These are phyloP conservation scores for Halenospora varia DNA, from an alignment of 495 filamentous ascomycete genomes.

Conservation along the genomic window DNA sequence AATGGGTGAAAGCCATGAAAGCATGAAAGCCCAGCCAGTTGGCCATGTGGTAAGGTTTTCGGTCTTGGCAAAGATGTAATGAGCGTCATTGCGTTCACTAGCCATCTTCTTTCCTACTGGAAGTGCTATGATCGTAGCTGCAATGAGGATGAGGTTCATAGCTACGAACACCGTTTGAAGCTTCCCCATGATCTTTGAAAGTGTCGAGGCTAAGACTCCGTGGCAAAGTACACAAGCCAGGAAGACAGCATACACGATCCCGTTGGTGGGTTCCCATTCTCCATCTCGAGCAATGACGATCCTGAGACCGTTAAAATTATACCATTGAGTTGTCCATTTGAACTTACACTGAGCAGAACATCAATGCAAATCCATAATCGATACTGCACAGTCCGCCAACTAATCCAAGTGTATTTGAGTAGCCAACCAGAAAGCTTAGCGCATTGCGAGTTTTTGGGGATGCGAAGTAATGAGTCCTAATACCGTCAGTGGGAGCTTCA, in stretches of 20 bases:
- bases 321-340: not conserved
- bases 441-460: slow-evolving; percentile 56
- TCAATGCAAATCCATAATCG: slow-evolving; percentile 42
- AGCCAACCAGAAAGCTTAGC: slow-evolving; percentile 66
- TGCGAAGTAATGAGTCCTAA: slow-evolving; percentile 64
- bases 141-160: slow-evolving; percentile 59
- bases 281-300: slow-evolving; percentile 63
- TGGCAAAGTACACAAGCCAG: slow-evolving; percentile 53
- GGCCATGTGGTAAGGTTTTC: slow-evolving; percentile 60
- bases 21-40: slow-evolving; percentile 59
- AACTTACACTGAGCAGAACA: slow-evolving; percentile 39
- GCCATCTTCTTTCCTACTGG: slow-evolving; percentile 45
- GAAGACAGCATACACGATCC: slow-evolving; percentile 61
- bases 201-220: slow-evolving; percentile 50
- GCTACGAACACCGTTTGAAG: slow-evolving; percentile 61
- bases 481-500: not conserved
- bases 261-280: slow-evolving; percentile 55
- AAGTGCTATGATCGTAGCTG: slow-evolving; percentile 61
- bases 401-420: slow-evolving; percentile 66
- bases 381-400: slow-evolving; percentile 60
- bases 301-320: slow-evolving; percentile 29
- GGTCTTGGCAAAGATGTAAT: slow-evolving; percentile 43
- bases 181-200: slow-evolving; percentile 58
- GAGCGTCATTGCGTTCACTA: slow-evolving; percentile 38
- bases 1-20: slow-evolving; percentile 61